Base-by-base conservation (phyloP, 306 rosid species). In the Neltuma alba region DNA sequence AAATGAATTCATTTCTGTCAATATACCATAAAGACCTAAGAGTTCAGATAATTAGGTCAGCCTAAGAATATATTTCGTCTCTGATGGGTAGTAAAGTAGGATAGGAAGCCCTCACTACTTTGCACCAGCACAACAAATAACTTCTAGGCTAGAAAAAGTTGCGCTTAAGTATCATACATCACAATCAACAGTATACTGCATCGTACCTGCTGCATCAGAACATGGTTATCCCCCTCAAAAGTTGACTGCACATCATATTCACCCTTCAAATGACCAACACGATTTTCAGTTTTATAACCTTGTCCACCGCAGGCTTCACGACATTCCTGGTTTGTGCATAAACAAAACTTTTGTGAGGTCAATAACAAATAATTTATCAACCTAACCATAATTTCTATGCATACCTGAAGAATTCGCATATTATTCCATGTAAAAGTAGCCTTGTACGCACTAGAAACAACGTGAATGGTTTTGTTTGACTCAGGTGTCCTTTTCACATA, bases 241-340 rank as follows among this genome's bases (percentile, higher is more conserved):
- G 99, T 95, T n/a, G 90, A 87, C 75, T 95, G 97, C 83, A 92
- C 99, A 70, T 95, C 99, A 81, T 55, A 89, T 83, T 95, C 99
- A 83, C 87, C 82, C 85, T 84, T 92, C 61, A 92, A 73, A 40
- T 80, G 89, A 83, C 99, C 98, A 31, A 95, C 71, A 75, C 89
- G 97, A 79, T 92, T 95, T 83, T 95, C 99, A 69, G 97, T 81
- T 91, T 95, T 95, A 55, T 81, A 1, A 7, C 99, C 99, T 79
- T 95, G 99, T 75, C 98, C 98, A 77, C 98, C 99, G 64, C 94
- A 89, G 9, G 99, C 99, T 90, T 91, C 97, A 63, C 98, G 99
- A 63, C 97, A 95, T 88, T 95, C 99, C 99, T 95, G 83, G 72
- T 72, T 62, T 57, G 80, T 48, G 67, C 63, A 74, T 75, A 28